Conservation (phyloP, 2,329 filamentous ascomycete genomes). For the Paraconiothyrium sp. region DNA sequence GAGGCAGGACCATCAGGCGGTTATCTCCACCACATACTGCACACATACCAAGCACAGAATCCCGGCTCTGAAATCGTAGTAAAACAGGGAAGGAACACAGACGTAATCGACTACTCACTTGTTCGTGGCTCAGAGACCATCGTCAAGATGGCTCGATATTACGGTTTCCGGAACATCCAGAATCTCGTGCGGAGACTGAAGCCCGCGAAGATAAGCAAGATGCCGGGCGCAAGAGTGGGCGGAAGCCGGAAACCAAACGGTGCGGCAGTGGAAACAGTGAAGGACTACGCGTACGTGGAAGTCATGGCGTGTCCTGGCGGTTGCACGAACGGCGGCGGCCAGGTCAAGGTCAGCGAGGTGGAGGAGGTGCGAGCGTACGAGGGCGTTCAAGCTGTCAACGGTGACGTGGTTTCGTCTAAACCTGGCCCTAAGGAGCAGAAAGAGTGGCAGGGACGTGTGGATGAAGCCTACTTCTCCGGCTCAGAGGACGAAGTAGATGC, state of each 20-base stretch:
- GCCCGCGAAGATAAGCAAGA: conserved; percentile 74
- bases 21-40: conserved; percentile 85
- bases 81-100: conserved; percentile 82
- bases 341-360: conserved; percentile 89
- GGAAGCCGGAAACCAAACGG: conserved; percentile 71
- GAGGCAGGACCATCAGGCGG: conserved; percentile 85
- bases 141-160: conserved; percentile 75
- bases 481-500: conserved; percentile 56
- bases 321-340: conserved; percentile 96
- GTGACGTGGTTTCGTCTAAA: conserved; percentile 56
- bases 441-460: conserved; percentile 62
- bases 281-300: conserved; percentile 92
- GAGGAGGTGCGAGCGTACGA: conserved; percentile 50
- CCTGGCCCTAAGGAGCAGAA: conserved; percentile 83
- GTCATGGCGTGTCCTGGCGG: conserved; percentile 99
- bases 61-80: conserved; percentile 77
- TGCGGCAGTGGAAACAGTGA: conserved; percentile 65
- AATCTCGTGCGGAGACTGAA: conserved; percentile 94
- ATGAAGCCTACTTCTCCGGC: conserved; percentile 86
- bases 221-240: conserved; percentile 46
- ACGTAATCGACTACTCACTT: conserved; percentile 87
- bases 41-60: conserved; percentile 74
- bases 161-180: conserved; percentile 98
- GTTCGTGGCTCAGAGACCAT: conserved; percentile 57
- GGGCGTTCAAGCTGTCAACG: conserved; percentile 40